Base-by-base conservation (phyloP, 192 early-diverging fungal genomes). In the Cetraspora pellucida region DNA sequence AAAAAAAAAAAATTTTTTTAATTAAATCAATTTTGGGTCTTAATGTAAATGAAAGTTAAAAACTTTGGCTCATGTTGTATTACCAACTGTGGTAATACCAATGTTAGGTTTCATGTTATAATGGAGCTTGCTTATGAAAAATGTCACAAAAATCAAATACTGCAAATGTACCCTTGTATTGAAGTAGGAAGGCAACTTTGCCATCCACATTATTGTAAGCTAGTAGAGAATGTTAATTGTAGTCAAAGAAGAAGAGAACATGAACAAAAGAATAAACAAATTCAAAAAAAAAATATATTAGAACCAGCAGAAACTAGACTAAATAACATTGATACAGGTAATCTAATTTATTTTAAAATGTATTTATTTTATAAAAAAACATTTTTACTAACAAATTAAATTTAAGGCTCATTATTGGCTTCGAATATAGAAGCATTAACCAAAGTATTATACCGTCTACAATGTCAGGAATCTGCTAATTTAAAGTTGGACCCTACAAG, bases 61-160 rank as follows among this genome's bases (percentile, higher is more conserved):
- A 63, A 63, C 60, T 14, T 63, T 63, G 13, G 60, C n/a, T 25
- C 27, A 6, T 63, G 60, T 25, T 63, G 10, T 63, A 14, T 63
- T 63, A 63, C 25, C 13, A 63, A 63, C 25, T 63, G 60, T 63
- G 25, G 13, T 4, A 17, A 27, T 63, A 28, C 25, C 0, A 63
- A 63, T 63, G 60, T 63, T 63, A 63, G 25, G 9, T 63, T 63
- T 63, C 1, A 25, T 63, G 8, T 63, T 63, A 63, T 63, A 23
- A 63, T 27, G 23, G 25, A 63, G 25, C 25, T 63, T 63, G 60
- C 10, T 4, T 27, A 63, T 63, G 60, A 63, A 6, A 63, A 63
- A 23, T 63, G 25, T 25, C 23, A 0, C 25, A 63, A 63, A 25
- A 63, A 63, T 14, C 19, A 63, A 27, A 63, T 31, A 27, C 60